Percentiles rank a stretch among this genome's conserved stretches.
Evolutionary conservation across 1,284 basidiomycete genomes (phyloP).

Genomic region (Trichosporon coremiiforme): DNA sequence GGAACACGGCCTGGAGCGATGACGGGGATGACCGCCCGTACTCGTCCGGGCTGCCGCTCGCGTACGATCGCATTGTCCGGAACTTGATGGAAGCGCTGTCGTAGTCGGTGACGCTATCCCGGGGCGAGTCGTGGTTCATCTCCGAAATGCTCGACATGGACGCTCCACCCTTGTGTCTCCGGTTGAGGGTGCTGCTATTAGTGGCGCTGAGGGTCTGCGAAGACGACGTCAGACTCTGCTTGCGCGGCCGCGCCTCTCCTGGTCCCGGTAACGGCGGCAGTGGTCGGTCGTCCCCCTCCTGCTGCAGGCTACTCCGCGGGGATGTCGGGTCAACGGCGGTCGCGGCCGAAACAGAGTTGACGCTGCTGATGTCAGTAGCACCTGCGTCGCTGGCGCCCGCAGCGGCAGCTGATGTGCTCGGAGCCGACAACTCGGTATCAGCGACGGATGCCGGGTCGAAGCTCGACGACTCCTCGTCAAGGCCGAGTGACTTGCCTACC

Average conservation of each 20-base stretch:
- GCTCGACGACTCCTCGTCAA: constrained; percentile 41
- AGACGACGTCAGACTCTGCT: constrained; percentile 2
- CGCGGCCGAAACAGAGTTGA: constrained; percentile 5
- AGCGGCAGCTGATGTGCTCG: not conserved
- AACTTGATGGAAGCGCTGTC: constrained; percentile 23
- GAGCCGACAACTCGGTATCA: not conserved
- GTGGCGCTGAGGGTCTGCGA: not conserved
- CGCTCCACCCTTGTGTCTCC: constrained; percentile 21
- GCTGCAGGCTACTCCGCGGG: constrained; percentile 17
- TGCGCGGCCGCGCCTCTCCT: constrained; percentile 11
- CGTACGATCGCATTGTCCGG: constrained; percentile 17
- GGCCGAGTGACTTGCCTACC: constrained; percentile 31
- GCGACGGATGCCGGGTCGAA: constrained; percentile 13
- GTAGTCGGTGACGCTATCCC: constrained; percentile 18
- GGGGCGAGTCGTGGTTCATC: constrained; percentile 24
- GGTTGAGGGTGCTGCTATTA: constrained; percentile 5
- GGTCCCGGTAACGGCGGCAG: constrained; percentile 35
- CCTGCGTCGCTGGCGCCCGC: constrained; percentile 6
- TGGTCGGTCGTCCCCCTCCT: constrained; percentile 27
- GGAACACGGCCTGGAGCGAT: constrained; percentile 23
- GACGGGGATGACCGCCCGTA: constrained; percentile 8
- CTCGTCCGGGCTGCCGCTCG: constrained; percentile 23
- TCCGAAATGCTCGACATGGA: constrained; percentile 31
- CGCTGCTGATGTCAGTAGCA: constrained; percentile 11
- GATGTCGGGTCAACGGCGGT: constrained; percentile 1